Conservation (phyloP, 176 grass and related monocot genomes). For the Pontederia paniculata region DNA sequence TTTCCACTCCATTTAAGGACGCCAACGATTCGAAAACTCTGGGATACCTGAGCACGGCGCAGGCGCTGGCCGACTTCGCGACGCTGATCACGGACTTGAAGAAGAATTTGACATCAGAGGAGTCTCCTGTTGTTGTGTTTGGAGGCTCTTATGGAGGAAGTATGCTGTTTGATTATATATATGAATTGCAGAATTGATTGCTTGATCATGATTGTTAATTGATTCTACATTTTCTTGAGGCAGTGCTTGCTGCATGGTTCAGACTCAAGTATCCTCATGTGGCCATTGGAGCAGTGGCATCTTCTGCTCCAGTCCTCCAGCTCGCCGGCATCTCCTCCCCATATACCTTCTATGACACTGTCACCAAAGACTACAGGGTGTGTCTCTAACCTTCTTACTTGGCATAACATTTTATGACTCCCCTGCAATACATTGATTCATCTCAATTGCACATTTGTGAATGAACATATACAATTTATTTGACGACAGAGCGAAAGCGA, state of each 20-base stretch:
- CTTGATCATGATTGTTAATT: neutral
- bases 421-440: no score
- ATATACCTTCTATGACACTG: conserved; percentile 27
- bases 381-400: neutral
- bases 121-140: conserved; percentile 30
- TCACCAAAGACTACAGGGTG: conserved; percentile 40
- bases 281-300: conserved; percentile 39
- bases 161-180: no score
- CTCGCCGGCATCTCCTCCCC: conserved; percentile 33
- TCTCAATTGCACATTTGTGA: no score
- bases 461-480: neutral
- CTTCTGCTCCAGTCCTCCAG: conserved; percentile 40
- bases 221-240: neutral
- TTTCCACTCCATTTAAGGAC: conserved; percentile 29
- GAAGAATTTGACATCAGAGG: conserved; percentile 27
- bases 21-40: conserved; percentile 12
- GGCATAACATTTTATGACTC: no score
- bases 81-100: conserved; percentile 35
- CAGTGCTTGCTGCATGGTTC: conserved; percentile 52
- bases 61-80: conserved; percentile 48
- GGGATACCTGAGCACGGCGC: conserved; percentile 43
- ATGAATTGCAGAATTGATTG: no score
- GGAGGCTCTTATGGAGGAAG: conserved; percentile 57
- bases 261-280: conserved; percentile 48
- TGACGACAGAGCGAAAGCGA: conserved; percentile 34